Percentiles rank a stretch among this genome's conserved stretches.
Evolutionary conservation across 1,284 basidiomycete genomes (phyloP).

Genomic region (Cutaneotrichosporon sp.): DNA sequence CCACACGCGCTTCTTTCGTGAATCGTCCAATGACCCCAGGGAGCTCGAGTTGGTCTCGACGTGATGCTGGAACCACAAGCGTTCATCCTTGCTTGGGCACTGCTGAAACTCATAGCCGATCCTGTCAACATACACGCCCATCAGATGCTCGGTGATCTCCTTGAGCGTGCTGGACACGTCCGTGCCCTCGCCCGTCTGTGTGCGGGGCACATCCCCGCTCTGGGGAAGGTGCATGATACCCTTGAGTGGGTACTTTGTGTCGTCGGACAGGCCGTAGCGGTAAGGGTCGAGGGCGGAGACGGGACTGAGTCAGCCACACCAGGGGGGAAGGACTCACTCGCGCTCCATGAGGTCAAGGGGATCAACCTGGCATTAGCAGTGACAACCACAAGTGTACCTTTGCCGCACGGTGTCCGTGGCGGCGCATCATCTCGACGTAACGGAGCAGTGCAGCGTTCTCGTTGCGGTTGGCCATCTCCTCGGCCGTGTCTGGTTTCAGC

Average conservation of each 20-base stretch:
- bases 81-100: conserved; percentile 42
- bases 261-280: conserved; percentile 67
- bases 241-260: conserved; percentile 63
- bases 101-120: conserved; percentile 78
- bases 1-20: conserved; percentile 63
- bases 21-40: conserved; percentile 40
- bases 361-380: conserved; percentile 70
- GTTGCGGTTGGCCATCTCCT: conserved; percentile 70
- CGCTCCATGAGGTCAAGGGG: conserved; percentile 80
- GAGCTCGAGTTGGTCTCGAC: conserved; percentile 64
- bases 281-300: conserved; percentile 75
- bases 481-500: conserved; percentile 62
- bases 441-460: conserved; percentile 74
- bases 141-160: conserved; percentile 68
- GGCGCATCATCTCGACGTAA: conserved; percentile 78
- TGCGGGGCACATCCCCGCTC: conserved; percentile 33
- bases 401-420: conserved; percentile 52
- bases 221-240: conserved; percentile 60
- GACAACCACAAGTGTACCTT: conserved; percentile 51
- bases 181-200: conserved; percentile 58
- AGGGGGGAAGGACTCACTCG: conserved; percentile 57
- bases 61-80: conserved; percentile 73
- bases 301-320: conserved; percentile 27
- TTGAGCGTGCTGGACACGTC: conserved; percentile 61
- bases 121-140: conserved; percentile 70